phyloP scores from a whole-genome alignment of 179 eudicot species.

The Pouteria campechiana region DNA sequence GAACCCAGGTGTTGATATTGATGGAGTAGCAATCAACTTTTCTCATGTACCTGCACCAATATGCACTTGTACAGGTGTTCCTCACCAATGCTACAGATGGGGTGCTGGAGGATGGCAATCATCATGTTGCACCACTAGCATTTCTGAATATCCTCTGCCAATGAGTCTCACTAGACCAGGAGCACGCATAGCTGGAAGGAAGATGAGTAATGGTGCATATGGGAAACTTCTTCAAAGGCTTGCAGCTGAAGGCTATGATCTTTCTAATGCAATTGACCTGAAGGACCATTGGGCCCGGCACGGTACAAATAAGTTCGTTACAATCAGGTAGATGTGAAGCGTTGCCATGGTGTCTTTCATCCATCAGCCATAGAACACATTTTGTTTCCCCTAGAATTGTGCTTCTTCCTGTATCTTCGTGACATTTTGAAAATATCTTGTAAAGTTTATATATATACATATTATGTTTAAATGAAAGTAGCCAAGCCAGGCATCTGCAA shows the following conservation, averaged over 20 bases:
- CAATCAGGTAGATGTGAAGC: constrained; percentile 32
- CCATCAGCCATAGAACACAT: too few species aligned
- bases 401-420: too few species aligned
- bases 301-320: constrained; percentile 63
- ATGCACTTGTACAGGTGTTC: constrained; percentile 60
- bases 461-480: too few species aligned
- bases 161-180: constrained; percentile 41
- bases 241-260: constrained; percentile 42
- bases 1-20: constrained; percentile 13
- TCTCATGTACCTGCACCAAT: constrained; percentile 36
- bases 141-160: constrained; percentile 63
- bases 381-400: too few species aligned
- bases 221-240: constrained; percentile 43
- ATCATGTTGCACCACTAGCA: constrained; percentile 43
- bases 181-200: constrained; percentile 42
- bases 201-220: constrained; percentile 61
- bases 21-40: constrained; percentile 26
- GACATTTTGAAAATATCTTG: too few species aligned
- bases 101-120: constrained; percentile 78
- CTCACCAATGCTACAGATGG: constrained; percentile 48
- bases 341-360: too few species aligned
- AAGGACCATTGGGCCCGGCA: constrained; percentile 66
- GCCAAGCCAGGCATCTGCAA: too few species aligned
- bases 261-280: constrained; percentile 43
- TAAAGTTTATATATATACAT: too few species aligned